phyloP scores from a whole-genome alignment of 805 yeast genomes.

The Candida insectorum region DNA sequence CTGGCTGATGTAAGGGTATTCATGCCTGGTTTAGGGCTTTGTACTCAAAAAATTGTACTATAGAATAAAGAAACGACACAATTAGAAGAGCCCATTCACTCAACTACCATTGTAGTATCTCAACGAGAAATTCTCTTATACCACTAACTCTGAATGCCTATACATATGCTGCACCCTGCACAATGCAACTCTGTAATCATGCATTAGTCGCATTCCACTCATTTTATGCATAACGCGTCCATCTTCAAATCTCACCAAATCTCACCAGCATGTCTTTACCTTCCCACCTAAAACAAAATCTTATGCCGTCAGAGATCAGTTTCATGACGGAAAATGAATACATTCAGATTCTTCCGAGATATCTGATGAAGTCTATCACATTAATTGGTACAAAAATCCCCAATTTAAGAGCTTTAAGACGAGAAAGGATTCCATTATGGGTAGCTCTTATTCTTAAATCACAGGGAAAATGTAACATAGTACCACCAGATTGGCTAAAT shows the following conservation, averaged over 20 bases:
- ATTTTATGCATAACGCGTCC: too few relatives aligned
- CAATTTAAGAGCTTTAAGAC: constrained; percentile 59
- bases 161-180: too few relatives aligned
- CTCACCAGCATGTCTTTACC: constrained; percentile 59
- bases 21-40: not conserved
- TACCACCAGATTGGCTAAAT: constrained; percentile 83
- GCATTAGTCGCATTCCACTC: too few relatives aligned
- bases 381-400: constrained; percentile 63
- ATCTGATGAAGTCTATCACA: constrained; percentile 59
- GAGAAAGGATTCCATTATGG: constrained; percentile 80
- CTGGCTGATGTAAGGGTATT: not conserved
- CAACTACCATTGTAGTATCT: too few relatives aligned
- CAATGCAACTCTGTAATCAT: too few relatives aligned
- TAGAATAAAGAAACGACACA: too few relatives aligned
- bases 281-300: constrained; percentile 45
- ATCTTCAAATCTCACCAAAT: too few relatives aligned
- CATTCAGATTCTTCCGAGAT: constrained; percentile 76
- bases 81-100: too few relatives aligned
- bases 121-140: too few relatives aligned
- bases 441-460: constrained; percentile 76
- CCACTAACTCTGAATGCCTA: too few relatives aligned
- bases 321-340: constrained; percentile 81
- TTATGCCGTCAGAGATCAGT: constrained; percentile 74
- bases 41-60: not conserved
- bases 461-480: constrained; percentile 81